Conservation (phyloP, 1,284 basidiomycete species). For the Puccinia polysora region DNA sequence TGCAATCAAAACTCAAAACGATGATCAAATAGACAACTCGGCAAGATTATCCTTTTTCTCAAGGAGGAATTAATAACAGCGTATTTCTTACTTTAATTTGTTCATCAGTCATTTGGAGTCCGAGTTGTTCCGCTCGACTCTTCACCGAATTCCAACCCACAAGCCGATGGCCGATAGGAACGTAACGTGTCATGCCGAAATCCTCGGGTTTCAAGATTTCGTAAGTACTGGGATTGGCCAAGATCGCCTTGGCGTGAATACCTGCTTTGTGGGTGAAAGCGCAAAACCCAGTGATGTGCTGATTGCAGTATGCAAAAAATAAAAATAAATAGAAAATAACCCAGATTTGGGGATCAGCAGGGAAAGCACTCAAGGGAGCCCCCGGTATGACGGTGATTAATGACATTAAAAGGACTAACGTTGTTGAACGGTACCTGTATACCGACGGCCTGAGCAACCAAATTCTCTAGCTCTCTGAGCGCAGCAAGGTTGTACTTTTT, state of each 20-base stretch:
- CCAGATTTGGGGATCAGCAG: slow-evolving; percentile 6
- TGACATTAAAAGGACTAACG: slow-evolving; percentile 56
- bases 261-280: slow-evolving; percentile 99
- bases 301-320: slow-evolving; percentile 49
- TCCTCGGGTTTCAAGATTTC: slow-evolving; percentile 93
- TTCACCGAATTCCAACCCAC: slow-evolving; percentile 99
- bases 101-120: slow-evolving; percentile 75
- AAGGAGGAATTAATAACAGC: too few relatives aligned
- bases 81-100: slow-evolving; percentile 58
- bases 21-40: too few relatives aligned
- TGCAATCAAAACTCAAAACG: neutral
- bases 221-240: slow-evolving; percentile 99
- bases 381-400: neutral
- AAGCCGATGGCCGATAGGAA: slow-evolving; percentile 94
- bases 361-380: slow-evolving; percentile 3
- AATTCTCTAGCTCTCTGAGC: slow-evolving; percentile 97
- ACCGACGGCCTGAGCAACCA: slow-evolving; percentile 97
- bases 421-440: slow-evolving; percentile 98
- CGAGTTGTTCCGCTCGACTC: slow-evolving; percentile 95
- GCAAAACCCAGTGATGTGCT: slow-evolving; percentile 78
- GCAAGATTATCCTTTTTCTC: too few relatives aligned
- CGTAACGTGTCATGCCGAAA: slow-evolving; percentile 95
- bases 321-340: slow-evolving; percentile 14
- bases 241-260: slow-evolving; percentile 99
- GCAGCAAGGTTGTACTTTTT: slow-evolving; percentile 96